Evolutionary conservation across 345 rosid species (phyloP), one percentile per base, ranked within the genome.

Genomic region (Theobroma cacao): DNA sequence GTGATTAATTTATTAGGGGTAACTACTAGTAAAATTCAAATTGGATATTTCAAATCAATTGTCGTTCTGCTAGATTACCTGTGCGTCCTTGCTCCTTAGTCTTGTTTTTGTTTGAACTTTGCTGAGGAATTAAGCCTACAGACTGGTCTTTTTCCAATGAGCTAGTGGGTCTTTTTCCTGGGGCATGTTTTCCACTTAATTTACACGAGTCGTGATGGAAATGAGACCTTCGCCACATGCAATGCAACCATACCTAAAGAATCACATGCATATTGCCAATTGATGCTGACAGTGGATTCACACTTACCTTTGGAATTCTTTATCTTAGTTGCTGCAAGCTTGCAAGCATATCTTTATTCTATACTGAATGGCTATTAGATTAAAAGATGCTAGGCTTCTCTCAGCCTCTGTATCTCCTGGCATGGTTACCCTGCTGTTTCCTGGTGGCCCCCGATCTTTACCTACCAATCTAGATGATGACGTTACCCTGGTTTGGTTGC

Each of bases 291-390:
- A 77, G 75, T 77, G 81, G 85, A 83, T 38, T 73, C 72, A 77
- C 53, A 78, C 74, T 60, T 26, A 7, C 7, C 7, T 41, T 77
- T 45, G 33, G 67, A 58, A 64, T 79, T 76, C 77, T 69, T 30
- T 66, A 41, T 34, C 36, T 40, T 40, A 78, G 86, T 85, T 68
- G 87, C 75, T 84, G 90, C 88, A 80, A 88, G 86, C 88, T 88
- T 80, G 86, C 88, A 88, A 82, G 76, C 80, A 75, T 62, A 7
- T 60, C 15, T 45, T 9, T 43, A 60, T 75, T 36, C 15, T n/a
- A 47, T 24, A 3, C n/a, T 60, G 9, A 14, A 60, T 30, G 36
- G 3, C 48, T 28, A 72, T 34, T 50, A n/a, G 33, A 28, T 48
- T 31, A 52, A 38, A 72, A 53, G 76, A 34, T 73, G 33, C 11